Evolutionary conservation across 768 basidiomycete species (phyloP).

Genomic region (Lactifluus piperatus): DNA sequence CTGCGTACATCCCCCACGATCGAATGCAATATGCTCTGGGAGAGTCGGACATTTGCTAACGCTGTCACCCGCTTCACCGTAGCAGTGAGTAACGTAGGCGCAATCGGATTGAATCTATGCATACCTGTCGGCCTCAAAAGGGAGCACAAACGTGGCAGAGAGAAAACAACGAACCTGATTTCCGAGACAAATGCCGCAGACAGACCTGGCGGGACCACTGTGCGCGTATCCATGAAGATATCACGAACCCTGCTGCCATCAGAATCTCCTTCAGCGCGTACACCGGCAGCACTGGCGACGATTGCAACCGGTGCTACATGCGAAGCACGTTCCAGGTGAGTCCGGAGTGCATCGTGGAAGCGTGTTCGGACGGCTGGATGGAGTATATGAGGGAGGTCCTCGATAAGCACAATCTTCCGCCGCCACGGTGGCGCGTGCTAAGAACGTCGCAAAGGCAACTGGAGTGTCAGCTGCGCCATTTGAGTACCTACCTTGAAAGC

Average conservation of each 20-base stretch:
- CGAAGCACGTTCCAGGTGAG: conserved; percentile 37
- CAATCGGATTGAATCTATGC: conserved; percentile 84
- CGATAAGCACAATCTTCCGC: conserved; percentile 58
- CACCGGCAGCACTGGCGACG: conserved; percentile 74
- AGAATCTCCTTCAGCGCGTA: conserved; percentile 55
- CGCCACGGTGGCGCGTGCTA: conserved; percentile 50
- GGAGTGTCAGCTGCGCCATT: conserved; percentile 4
- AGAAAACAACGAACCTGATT: conserved; percentile 59
- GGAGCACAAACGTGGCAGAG: background rate
- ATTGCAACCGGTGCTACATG: conserved; percentile 59
- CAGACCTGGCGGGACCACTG: conserved; percentile 58
- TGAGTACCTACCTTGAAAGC: background rate
- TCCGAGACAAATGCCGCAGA: conserved; percentile 70
- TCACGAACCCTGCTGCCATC: conserved; percentile 40
- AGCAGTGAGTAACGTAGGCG: too few relatives aligned
- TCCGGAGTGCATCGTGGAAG: conserved; percentile 63
- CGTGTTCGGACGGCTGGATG: conserved; percentile 57
- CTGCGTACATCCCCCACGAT: too few relatives aligned
- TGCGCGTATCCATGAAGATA: conserved; percentile 57
- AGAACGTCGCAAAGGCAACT: conserved; percentile 67
- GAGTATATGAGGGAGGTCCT: conserved; percentile 87
- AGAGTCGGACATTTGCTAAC: too few relatives aligned
- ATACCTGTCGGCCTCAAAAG: background rate
- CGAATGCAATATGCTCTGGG: too few relatives aligned
- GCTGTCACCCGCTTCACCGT: too few relatives aligned